A percentile compares a stretch with the other conserved stretches of the same genome.
Evolutionary conservation across 2,329 filamentous ascomycete species (phyloP).

Genomic region (Ceratocystis huliohia): DNA sequence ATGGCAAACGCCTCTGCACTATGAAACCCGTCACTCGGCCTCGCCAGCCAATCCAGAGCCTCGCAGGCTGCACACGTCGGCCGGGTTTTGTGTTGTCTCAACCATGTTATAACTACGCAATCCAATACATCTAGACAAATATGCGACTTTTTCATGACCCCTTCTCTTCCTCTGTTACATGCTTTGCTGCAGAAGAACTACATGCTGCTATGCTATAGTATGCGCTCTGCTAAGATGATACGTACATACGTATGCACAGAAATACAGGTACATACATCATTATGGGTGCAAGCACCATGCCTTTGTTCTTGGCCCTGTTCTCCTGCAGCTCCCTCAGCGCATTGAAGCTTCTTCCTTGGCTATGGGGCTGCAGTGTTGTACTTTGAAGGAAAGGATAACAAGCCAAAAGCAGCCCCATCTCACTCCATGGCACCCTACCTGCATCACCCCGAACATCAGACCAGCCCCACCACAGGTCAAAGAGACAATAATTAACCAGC

Average conservation of each 20-base stretch:
- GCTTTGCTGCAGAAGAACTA: neutral
- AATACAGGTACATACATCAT: too few species aligned
- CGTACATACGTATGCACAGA: neutral
- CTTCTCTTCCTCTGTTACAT: neutral
- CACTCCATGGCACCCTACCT: slow-evolving; percentile 31
- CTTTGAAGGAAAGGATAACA: neutral
- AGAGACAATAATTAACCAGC: neutral
- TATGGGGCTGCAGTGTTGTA: neutral
- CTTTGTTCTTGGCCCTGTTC: too few species aligned
- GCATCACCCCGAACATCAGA: slow-evolving; percentile 3
- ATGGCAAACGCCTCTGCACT: slow-evolving; percentile 3
- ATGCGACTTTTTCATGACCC: neutral
- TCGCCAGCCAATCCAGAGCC: slow-evolving; percentile 14
- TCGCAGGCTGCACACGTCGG: slow-evolving; percentile 15
- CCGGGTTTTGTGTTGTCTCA: slow-evolving; percentile 1
- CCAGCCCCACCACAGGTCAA: neutral
- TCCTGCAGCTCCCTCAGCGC: neutral
- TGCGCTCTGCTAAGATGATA: neutral
- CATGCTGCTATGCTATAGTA: neutral
- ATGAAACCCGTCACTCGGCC: slow-evolving; percentile 3
- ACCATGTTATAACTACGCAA: slow-evolving; percentile 51
- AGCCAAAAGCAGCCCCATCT: neutral
- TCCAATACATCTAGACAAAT: neutral
- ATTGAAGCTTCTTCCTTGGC: neutral
- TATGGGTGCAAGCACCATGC: too few species aligned